Percentiles rank a stretch among this genome's conserved stretches.
phyloP scores from a whole-genome alignment of 164 flowering plant genomes.

The Sextonia rubra region DNA sequence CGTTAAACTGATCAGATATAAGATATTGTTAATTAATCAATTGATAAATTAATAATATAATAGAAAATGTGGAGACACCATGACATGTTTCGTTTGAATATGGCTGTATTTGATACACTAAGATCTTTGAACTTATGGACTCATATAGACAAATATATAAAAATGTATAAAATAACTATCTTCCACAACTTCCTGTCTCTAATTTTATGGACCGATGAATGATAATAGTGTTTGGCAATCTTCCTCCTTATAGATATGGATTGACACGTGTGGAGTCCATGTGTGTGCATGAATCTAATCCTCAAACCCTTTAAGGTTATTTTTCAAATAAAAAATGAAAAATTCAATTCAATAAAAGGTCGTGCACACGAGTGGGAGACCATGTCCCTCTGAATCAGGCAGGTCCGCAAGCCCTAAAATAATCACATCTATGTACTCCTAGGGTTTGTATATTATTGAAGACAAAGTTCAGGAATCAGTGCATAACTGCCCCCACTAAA shows the following conservation, averaged over 20 bases:
- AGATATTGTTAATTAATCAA: neutral
- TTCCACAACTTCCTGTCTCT: neutral
- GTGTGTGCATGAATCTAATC: neutral
- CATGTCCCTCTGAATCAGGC: slow-evolving; percentile 10
- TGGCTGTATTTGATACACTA: neutral
- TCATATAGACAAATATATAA: neutral
- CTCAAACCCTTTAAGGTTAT: neutral
- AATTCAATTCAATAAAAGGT: neutral
- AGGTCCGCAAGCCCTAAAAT: neutral
- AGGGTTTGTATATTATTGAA: slow-evolving; percentile 5
- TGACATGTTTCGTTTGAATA: slow-evolving; percentile 3
- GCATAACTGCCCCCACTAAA: neutral
- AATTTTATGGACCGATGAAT: neutral
- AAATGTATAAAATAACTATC: neutral
- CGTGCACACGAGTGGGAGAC: slow-evolving; percentile 15
- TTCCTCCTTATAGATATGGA: neutral
- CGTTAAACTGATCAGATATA: neutral
- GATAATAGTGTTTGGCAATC: neutral
- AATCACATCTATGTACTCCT: neutral
- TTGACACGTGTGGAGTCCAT: slow-evolving; percentile 6
- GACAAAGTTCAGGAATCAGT: slow-evolving; percentile 5
- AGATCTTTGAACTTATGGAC: slow-evolving; percentile 5
- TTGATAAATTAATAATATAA: neutral
- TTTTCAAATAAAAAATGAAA: neutral
- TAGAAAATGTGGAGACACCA: neutral